A percentile compares a stretch with the other conserved stretches of the same genome.
Evolutionary conservation across 1,284 basidiomycete genomes (phyloP).

Genomic region (Phellopilus nigrolimitatus): DNA sequence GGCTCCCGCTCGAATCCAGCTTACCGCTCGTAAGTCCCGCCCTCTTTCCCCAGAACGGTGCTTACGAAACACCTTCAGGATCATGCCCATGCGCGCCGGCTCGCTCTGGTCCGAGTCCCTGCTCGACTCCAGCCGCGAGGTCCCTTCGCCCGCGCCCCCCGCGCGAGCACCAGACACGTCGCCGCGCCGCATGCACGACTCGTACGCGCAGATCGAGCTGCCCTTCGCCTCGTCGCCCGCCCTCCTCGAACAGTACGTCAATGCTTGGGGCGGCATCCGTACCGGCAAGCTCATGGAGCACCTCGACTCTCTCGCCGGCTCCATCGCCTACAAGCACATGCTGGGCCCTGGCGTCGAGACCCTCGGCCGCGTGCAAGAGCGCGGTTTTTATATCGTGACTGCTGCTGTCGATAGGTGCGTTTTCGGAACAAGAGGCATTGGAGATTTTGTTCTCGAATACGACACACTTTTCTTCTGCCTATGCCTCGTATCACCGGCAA

Average conservation of each 20-base stretch:
- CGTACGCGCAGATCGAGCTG: conserved; percentile 59
- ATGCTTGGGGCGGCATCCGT: conserved; percentile 63
- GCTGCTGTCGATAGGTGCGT: conserved; percentile 72
- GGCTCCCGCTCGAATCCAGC: conserved; percentile 51
- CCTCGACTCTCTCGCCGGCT: conserved; percentile 77
- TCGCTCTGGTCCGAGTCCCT: conserved; percentile 57
- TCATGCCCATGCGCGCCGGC: conserved; percentile 47
- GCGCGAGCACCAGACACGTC: conserved; percentile 28
- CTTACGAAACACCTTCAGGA: conserved; percentile 29
- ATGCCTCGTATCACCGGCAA: no score
- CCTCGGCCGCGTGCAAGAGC: conserved; percentile 48
- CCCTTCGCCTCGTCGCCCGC: conserved; percentile 56
- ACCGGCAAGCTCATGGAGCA: conserved; percentile 73
- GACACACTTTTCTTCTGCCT: no score
- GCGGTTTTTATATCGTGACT: conserved; percentile 78
- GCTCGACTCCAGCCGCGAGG: conserved; percentile 29
- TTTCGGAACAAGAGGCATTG: no score
- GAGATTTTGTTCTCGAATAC: no score
- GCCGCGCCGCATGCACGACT: conserved; percentile 61
- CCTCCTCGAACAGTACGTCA: conserved; percentile 63
- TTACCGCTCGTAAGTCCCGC: conserved; percentile 43
- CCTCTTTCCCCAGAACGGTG: background rate
- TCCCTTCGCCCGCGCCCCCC: conserved; percentile 19
- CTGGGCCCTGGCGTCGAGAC: conserved; percentile 55
- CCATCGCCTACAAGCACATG: conserved; percentile 79